Evolutionary conservation across 2,329 filamentous ascomycete species (phyloP).

Genomic region (Fusarium domesticum): DNA sequence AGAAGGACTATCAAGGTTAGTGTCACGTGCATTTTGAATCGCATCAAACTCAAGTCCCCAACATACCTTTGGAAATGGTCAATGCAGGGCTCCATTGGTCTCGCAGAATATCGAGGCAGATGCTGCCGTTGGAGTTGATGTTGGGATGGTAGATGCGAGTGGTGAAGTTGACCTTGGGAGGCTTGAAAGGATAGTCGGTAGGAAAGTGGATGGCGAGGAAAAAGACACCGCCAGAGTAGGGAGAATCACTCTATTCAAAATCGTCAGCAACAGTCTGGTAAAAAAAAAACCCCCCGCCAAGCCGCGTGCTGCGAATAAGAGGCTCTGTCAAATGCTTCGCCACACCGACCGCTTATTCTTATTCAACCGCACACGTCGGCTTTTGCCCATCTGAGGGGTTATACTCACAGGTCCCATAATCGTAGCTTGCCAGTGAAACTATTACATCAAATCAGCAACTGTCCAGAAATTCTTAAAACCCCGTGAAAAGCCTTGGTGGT

Average conservation of each 20-base stretch:
- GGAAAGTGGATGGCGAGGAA: constrained; percentile 99
- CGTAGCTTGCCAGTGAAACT: constrained; percentile 99
- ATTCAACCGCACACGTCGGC: constrained; percentile 7
- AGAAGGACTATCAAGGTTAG: constrained; percentile 68
- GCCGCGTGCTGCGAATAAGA: constrained; percentile 13
- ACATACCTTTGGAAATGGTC: constrained; percentile 93
- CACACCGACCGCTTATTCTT: constrained; percentile 11
- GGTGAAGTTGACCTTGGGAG: constrained; percentile 99
- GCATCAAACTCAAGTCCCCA: constrained; percentile 17
- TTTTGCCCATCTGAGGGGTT: constrained; percentile 4
- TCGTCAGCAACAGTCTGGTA: constrained; percentile 29
- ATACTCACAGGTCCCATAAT: constrained; percentile 96
- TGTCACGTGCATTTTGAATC: constrained; percentile 1
- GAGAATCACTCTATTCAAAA: constrained; percentile 75
- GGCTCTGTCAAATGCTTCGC: constrained; percentile 17
- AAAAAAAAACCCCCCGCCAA: no score
- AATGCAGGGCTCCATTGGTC: constrained; percentile 99
- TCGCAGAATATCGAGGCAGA: constrained; percentile 96
- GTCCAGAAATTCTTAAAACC: constrained; percentile 1
- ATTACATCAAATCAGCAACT: constrained; percentile 27
- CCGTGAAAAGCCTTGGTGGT: constrained; percentile 1
- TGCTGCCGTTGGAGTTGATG: constrained; percentile 99
- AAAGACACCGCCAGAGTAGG: constrained; percentile 97
- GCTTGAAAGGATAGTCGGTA: constrained; percentile 99
- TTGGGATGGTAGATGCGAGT: constrained; percentile 99